These are phyloP conservation scores for Dactylellina parvicollis DNA, from an alignment of 2,329 filamentous ascomycete genomes.

Conservation along the genomic window DNA sequence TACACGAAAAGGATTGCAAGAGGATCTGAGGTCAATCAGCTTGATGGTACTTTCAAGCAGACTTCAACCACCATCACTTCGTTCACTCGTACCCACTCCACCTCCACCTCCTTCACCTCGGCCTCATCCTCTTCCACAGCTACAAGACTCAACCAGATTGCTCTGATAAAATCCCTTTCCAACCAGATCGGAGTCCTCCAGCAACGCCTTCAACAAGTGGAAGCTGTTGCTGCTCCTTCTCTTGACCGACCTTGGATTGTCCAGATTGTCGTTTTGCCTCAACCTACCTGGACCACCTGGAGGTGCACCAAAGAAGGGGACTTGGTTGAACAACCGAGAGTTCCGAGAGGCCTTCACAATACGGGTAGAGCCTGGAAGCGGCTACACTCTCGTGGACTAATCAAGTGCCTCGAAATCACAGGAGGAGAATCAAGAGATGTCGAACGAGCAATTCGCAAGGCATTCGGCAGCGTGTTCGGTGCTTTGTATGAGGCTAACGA, in stretches of 20 bases:
- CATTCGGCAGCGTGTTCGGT: conserved; percentile 27
- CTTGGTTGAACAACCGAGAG: conserved; percentile 26
- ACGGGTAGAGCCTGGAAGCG: conserved; percentile 46
- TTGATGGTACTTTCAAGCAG: conserved; percentile 43
- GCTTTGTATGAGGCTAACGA: conserved; percentile 30
- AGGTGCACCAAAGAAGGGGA: conserved; percentile 34
- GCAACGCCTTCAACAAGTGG: conserved; percentile 53
- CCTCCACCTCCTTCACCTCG: conserved; percentile 46
- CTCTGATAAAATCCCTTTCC: conserved; percentile 41
- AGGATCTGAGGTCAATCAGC: conserved; percentile 42
- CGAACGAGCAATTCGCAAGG: conserved; percentile 44
- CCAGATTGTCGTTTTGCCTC: conserved; percentile 55
- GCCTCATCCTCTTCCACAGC: conserved; percentile 36
- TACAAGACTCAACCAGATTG: conserved; percentile 26
- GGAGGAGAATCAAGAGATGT: conserved; percentile 51
- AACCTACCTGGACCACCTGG: conserved; percentile 47
- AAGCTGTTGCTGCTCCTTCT: conserved; percentile 51
- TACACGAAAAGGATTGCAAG: conserved; percentile 33
- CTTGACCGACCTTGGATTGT: conserved; percentile 55
- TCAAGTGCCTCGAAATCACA: conserved; percentile 45
- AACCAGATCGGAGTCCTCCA: conserved; percentile 51
- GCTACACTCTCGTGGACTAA: conserved; percentile 39
- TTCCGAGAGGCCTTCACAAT: conserved; percentile 25
- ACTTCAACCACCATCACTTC: conserved; percentile 47
- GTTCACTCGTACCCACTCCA: conserved; percentile 49